Percentiles rank a stretch among this genome's conserved stretches.
phyloP scores from a whole-genome alignment of 2,329 filamentous ascomycete species.

The Fusarium transvaalense region DNA sequence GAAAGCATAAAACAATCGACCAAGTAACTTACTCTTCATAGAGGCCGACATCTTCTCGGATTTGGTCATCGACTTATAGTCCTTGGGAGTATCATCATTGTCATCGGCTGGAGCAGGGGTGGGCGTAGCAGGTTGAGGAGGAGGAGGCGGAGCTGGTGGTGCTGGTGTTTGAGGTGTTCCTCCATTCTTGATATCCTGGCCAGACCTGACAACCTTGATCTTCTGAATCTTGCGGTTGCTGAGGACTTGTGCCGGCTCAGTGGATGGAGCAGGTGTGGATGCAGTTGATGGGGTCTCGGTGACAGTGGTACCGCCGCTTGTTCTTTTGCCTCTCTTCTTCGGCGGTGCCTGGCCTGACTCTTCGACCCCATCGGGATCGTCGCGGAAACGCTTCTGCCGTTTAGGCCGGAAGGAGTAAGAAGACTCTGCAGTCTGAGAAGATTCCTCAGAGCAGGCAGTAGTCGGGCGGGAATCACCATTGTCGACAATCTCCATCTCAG shows the following conservation, averaged over 20 bases:
- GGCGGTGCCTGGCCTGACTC: conserved; percentile 53
- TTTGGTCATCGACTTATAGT: conserved; percentile 72
- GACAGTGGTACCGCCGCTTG: conserved; percentile 24
- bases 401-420: conserved; percentile 68
- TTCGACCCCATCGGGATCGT: conserved; percentile 61
- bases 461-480: conserved; percentile 64
- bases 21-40: conserved; percentile 68
- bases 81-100: conserved; percentile 61
- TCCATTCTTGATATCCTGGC: conserved; percentile 48
- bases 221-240: conserved; percentile 53
- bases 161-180: conserved; percentile 23
- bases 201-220: conserved; percentile 55
- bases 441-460: conserved; percentile 66
- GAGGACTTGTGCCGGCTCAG: conserved; percentile 38
- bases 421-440: conserved; percentile 62
- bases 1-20: not conserved
- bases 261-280: conserved; percentile 37
- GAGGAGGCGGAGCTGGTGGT: not conserved
- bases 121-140: conserved; percentile 19
- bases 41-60: conserved; percentile 75
- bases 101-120: conserved; percentile 45
- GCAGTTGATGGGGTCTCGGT: conserved; percentile 34
- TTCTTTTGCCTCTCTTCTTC: conserved; percentile 55
- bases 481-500: conserved; percentile 54
- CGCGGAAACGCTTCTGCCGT: conserved; percentile 66